phyloP scores from a whole-genome alignment of 129 eudicot species.

The Lactuca saligna region DNA sequence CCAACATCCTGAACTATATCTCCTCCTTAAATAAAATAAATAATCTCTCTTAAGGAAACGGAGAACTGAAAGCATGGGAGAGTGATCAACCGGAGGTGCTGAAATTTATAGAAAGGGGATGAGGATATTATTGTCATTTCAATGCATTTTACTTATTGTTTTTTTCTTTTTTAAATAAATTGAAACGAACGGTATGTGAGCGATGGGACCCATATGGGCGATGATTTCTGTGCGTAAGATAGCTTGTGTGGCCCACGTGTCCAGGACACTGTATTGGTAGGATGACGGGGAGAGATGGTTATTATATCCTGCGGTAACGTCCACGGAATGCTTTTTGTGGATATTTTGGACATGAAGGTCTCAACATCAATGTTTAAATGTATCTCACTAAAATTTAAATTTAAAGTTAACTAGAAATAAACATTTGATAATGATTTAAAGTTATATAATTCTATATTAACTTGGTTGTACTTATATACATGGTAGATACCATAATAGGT shows the following conservation, averaged over 20 bases:
- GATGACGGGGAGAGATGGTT: slow-evolving; percentile 21
- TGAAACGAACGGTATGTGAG: background rate
- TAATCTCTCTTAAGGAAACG: background rate
- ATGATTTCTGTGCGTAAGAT: slow-evolving; percentile 41
- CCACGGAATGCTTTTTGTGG: slow-evolving; percentile 3
- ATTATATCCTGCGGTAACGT: background rate
- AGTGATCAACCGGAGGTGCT: slow-evolving; percentile 21
- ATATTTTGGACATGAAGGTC: background rate
- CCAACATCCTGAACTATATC: slow-evolving; percentile 51
- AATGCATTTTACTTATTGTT: background rate
- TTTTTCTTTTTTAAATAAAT: background rate
- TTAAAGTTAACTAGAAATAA: background rate
- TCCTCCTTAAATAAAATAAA: background rate
- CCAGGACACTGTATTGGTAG: slow-evolving; percentile 2
- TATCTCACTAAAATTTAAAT: background rate
- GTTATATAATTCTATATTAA: too few relatives aligned
- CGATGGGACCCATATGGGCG: slow-evolving; percentile 35
- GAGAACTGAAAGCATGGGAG: slow-evolving; percentile 41
- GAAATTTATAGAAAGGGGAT: slow-evolving; percentile 38
- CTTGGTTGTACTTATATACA: too few relatives aligned
- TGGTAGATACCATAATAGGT: too few relatives aligned
- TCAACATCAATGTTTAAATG: background rate
- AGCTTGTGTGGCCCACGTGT: slow-evolving; percentile 31
- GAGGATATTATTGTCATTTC: slow-evolving; percentile 46
- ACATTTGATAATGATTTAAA: too few relatives aligned